Percentiles rank a stretch among this genome's conserved stretches.
These are phyloP conservation scores for Ajuga chamaepitys DNA, from an alignment of 257 asterid species.

Conservation along the genomic window DNA sequence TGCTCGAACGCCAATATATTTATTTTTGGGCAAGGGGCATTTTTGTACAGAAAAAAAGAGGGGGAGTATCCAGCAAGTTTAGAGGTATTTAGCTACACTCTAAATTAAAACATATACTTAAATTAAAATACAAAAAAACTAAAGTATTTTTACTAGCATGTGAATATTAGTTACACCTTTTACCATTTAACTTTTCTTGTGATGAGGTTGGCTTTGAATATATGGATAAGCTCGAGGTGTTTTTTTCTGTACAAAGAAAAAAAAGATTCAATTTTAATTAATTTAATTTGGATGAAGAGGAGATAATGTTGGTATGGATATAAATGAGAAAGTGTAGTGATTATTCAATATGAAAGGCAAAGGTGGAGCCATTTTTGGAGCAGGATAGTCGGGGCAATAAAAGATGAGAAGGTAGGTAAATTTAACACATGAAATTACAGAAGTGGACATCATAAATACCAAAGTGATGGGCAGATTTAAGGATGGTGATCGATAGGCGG, in stretches of 20 bases:
- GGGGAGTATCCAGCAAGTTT: no score
- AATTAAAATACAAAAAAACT: no score
- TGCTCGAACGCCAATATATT: no score
- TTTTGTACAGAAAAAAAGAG: no score
- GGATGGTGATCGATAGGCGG: constrained; percentile 33
- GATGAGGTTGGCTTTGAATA: constrained; percentile 12
- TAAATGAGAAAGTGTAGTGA: constrained; percentile 25
- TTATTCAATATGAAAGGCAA: constrained; percentile 36
- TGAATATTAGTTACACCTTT: neutral
- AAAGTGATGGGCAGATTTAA: constrained; percentile 34
- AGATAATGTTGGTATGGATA: constrained; percentile 31
- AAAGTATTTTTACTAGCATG: no score
- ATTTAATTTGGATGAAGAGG: constrained; percentile 2
- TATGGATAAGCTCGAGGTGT: constrained; percentile 17
- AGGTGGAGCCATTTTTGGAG: constrained; percentile 40
- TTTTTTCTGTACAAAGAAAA: neutral
- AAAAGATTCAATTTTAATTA: no score
- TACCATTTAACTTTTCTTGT: neutral
- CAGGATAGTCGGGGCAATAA: constrained; percentile 29
- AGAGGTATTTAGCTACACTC: no score
- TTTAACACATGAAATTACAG: constrained; percentile 35
- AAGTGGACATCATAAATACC: constrained; percentile 37
- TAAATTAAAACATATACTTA: no score
- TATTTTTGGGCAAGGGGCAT: no score
- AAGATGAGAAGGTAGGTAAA: constrained; percentile 46